Evolutionary conservation across 2,329 filamentous ascomycete species (phyloP).

Genomic region (Calonectria honghensis): DNA sequence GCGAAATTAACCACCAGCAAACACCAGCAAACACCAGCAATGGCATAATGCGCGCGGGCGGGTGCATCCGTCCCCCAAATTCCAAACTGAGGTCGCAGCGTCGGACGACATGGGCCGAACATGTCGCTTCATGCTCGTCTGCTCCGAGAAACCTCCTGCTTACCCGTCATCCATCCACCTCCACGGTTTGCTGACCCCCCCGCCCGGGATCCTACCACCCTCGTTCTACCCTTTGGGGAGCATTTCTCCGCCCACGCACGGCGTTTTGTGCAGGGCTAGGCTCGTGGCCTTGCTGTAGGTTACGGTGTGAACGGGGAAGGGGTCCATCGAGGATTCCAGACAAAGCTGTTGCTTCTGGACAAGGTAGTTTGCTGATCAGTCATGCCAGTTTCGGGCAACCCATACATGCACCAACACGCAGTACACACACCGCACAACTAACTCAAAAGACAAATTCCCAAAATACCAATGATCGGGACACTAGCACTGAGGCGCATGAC

Average conservation of each 20-base stretch:
- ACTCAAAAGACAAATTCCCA: not conserved
- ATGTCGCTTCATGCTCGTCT: not conserved
- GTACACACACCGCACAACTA: not conserved
- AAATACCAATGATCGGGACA: not conserved
- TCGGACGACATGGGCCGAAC: not conserved
- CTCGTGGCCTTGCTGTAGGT: not conserved
- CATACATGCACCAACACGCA: not conserved
- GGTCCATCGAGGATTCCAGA: not conserved
- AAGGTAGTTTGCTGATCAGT: not conserved
- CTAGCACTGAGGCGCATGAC: not conserved
- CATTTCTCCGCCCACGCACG: constrained; percentile 17
- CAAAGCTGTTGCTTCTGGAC: not conserved
- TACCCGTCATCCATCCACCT: constrained; percentile 20
- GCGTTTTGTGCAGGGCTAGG: not conserved
- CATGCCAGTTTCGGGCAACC: not conserved
- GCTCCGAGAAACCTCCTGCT: constrained; percentile 16
- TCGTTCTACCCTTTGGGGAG: constrained; percentile 9
- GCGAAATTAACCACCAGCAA: constrained; percentile 2
- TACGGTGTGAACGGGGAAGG: not conserved
- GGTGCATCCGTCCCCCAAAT: constrained; percentile 12
- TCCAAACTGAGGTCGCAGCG: not conserved
- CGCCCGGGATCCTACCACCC: constrained; percentile 24
- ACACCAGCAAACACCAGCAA: not conserved
- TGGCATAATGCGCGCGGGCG: not conserved
- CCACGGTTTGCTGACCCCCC: constrained; percentile 25